Evolutionary conservation across 2,329 filamentous ascomycete genomes (phyloP).

Genomic region (Trichophaea hybrida): DNA sequence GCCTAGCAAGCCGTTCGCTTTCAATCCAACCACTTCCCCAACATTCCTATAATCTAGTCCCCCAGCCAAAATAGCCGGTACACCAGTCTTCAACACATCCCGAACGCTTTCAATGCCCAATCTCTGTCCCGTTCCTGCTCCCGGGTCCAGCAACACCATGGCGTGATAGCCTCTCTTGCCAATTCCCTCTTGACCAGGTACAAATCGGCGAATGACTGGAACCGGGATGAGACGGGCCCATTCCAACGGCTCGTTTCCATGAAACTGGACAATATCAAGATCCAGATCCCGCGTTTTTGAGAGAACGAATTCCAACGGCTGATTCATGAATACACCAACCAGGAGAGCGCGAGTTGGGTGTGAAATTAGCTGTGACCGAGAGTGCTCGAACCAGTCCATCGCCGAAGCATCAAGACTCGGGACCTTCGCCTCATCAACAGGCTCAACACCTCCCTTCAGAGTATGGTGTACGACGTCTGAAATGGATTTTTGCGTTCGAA

Average conservation of each 20-base stretch:
- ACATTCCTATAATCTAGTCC: constrained; percentile 74
- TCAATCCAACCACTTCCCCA: constrained; percentile 39
- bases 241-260: constrained; percentile 81
- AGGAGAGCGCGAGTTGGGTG: constrained; percentile 52
- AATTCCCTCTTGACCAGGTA: constrained; percentile 45
- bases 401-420: constrained; percentile 21
- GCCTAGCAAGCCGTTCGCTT: constrained; percentile 38
- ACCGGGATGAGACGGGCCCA: constrained; percentile 84
- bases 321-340: constrained; percentile 88
- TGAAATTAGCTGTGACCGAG: constrained; percentile 56
- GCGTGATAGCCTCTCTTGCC: constrained; percentile 54
- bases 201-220: constrained; percentile 74
- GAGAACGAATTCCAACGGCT: constrained; percentile 69
- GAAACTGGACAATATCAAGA: constrained; percentile 82
- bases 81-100: constrained; percentile 52
- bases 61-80: constrained; percentile 70
- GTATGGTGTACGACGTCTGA: constrained; percentile 58
- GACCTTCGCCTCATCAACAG: neutral
- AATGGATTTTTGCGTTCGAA: constrained; percentile 66
- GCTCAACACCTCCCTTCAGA: constrained; percentile 29
- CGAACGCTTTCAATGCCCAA: constrained; percentile 59
- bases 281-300: constrained; percentile 59
- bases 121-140: constrained; percentile 65
- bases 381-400: constrained; percentile 25
- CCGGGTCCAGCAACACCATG: constrained; percentile 74